phyloP scores from a whole-genome alignment of 805 yeast species.

The Metschnikowia similis region DNA sequence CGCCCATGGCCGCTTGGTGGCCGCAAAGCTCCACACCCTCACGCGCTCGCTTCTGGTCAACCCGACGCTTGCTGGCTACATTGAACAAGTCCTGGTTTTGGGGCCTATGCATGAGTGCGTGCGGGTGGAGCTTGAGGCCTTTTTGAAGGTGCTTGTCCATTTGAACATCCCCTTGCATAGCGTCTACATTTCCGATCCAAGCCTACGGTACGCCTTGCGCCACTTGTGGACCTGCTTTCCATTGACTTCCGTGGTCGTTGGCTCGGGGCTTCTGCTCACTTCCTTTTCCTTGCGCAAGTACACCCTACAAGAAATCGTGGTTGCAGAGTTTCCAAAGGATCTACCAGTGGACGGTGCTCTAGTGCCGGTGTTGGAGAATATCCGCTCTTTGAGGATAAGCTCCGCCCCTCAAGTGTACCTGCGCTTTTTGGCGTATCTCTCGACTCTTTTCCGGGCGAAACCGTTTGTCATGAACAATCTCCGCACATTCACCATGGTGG shows the following conservation, averaged over 20 bases:
- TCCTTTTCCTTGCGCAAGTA: background rate
- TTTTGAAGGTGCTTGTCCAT: conserved; percentile 5
- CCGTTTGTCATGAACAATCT: conserved; percentile 14
- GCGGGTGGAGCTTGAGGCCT: background rate
- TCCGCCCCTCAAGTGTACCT: conserved; percentile 7
- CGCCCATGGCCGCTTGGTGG: conserved; percentile 23
- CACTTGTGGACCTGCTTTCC: conserved; percentile 12
- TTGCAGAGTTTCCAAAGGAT: conserved; percentile 8
- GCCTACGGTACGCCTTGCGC: conserved; percentile 6
- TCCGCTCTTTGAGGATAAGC: conserved; percentile 7
- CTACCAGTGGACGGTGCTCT: background rate
- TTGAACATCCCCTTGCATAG: conserved; percentile 9
- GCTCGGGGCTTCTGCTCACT: conserved; percentile 7
- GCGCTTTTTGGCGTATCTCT: conserved; percentile 4
- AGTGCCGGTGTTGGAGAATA: conserved; percentile 6
- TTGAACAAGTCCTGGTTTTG: conserved; percentile 3
- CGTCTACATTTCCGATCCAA: conserved; percentile 18
- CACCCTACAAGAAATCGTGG: conserved; percentile 9
- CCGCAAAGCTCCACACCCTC: conserved; percentile 39
- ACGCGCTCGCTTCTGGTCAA: conserved; percentile 33
- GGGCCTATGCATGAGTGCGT: conserved; percentile 2
- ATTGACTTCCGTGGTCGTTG: conserved; percentile 20
- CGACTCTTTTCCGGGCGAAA: conserved; percentile 5
- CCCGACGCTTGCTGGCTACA: conserved; percentile 22
- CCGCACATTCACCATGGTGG: conserved; percentile 24